These are phyloP conservation scores for Babesia ovis DNA, from an alignment of 169 alveolate genomes.

Conservation along the genomic window DNA sequence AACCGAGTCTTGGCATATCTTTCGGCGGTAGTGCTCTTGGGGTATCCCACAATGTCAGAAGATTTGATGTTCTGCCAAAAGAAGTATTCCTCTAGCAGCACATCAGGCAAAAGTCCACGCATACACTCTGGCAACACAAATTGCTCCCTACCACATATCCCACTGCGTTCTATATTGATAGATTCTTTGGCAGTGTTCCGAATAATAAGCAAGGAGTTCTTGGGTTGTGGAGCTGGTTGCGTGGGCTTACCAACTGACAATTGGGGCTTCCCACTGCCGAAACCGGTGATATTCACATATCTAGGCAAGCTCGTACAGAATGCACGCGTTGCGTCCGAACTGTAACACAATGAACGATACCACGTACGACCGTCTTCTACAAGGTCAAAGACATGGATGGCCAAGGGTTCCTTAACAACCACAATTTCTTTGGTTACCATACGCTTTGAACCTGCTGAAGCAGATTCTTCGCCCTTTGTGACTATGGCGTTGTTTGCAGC, in stretches of 20 bases:
- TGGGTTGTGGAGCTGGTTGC: slow-evolving; percentile 24
- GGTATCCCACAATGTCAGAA: slow-evolving; percentile 73
- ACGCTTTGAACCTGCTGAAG: slow-evolving; percentile 36
- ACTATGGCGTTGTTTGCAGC: slow-evolving; percentile 38
- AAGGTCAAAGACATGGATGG: slow-evolving; percentile 70
- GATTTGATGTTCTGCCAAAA: slow-evolving; percentile 77
- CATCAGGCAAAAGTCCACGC: slow-evolving; percentile 71
- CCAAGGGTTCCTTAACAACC: slow-evolving; percentile 65
- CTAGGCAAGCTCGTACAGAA: slow-evolving; percentile 63
- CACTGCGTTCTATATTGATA: background rate
- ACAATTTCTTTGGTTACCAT: slow-evolving; percentile 69
- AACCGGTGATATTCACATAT: slow-evolving; percentile 27
- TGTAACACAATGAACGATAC: slow-evolving; percentile 73
- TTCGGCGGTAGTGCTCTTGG: slow-evolving; percentile 42
- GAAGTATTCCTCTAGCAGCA: slow-evolving; percentile 69
- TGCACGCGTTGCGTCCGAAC: slow-evolving; percentile 70
- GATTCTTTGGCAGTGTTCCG: slow-evolving; percentile 33
- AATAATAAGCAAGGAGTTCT: slow-evolving; percentile 46
- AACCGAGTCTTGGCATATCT: slow-evolving; percentile 20
- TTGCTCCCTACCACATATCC: slow-evolving; percentile 57
- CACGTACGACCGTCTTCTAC: slow-evolving; percentile 73
- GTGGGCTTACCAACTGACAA: slow-evolving; percentile 44
- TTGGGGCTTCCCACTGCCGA: slow-evolving; percentile 18
- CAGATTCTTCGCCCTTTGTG: slow-evolving; percentile 19
- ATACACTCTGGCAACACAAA: slow-evolving; percentile 59